Evolutionary conservation across 495 filamentous ascomycete genomes (phyloP).

Genomic region (Friedmanniomyces simplex): DNA sequence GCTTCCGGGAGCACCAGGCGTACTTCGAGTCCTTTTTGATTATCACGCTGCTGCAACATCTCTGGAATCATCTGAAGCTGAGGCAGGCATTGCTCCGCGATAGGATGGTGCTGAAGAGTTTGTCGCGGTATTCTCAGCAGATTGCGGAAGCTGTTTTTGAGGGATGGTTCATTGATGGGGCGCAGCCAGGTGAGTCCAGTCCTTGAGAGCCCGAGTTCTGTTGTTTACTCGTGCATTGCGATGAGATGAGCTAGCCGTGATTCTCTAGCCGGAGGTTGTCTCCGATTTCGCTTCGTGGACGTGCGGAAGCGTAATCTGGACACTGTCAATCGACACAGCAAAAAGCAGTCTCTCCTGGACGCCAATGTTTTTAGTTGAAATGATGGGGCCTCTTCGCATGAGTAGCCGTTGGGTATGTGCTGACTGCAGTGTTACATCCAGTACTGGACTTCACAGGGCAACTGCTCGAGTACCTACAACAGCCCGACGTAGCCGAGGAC

Average conservation of each 20-base stretch:
- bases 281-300: no score
- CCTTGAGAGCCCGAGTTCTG: no score
- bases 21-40: slow-evolving; percentile 88
- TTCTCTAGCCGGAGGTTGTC: no score
- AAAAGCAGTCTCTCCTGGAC: no score
- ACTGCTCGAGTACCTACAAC: slow-evolving; percentile 77
- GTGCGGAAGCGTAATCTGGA: no score
- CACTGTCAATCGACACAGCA: no score
- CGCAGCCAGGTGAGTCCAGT: slow-evolving; percentile 46
- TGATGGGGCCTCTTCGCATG: no score
- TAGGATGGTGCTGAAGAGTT: slow-evolving; percentile 72
- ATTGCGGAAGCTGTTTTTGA: slow-evolving; percentile 85
- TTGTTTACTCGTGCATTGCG: no score
- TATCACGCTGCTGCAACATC: slow-evolving; percentile 59
- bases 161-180: slow-evolving; percentile 88
- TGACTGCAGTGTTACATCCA: neutral
- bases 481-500: slow-evolving; percentile 64
- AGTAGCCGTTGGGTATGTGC: no score
- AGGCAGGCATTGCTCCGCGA: slow-evolving; percentile 65
- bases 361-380: no score
- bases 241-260: no score
- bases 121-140: slow-evolving; percentile 67
- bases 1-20: slow-evolving; percentile 85
- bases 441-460: slow-evolving; percentile 81
- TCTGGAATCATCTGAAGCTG: slow-evolving; percentile 56